Conservation (phyloP, 2,329 filamentous ascomycete genomes). For the Fusarium hostae region DNA sequence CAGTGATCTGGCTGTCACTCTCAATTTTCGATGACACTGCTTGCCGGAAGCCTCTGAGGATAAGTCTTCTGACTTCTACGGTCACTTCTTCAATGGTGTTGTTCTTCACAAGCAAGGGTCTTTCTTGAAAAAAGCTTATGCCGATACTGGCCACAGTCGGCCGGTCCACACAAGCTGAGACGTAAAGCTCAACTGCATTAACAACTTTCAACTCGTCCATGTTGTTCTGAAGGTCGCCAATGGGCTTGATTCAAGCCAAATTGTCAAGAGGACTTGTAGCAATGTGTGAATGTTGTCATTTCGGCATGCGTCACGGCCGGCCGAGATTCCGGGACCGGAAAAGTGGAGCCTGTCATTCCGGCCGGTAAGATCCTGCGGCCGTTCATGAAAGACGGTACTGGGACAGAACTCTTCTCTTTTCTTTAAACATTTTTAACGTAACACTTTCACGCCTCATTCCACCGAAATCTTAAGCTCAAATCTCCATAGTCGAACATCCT, state of each 20-base stretch:
- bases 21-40: not conserved
- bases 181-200: not conserved
- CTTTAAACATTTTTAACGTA: not conserved
- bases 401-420: too few relatives aligned
- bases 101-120: not conserved
- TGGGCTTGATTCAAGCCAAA: not conserved
- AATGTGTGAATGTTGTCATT: not conserved
- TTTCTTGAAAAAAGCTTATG: not conserved
- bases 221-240: not conserved
- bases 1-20: not conserved
- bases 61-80: not conserved
- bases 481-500: not conserved
- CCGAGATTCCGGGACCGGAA: not conserved
- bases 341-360: not conserved
- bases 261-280: not conserved
- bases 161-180: not conserved
- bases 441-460: too few relatives aligned
- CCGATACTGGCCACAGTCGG: not conserved
- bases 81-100: not conserved
- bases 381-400: not conserved
- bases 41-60: not conserved
- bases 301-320: not conserved
- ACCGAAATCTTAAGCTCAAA: too few relatives aligned
- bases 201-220: not conserved
- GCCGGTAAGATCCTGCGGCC: not conserved